These are phyloP conservation scores for Chaetomiaceae sp. DNA, from an alignment of 2,329 filamentous ascomycete species.

Conservation along the genomic window DNA sequence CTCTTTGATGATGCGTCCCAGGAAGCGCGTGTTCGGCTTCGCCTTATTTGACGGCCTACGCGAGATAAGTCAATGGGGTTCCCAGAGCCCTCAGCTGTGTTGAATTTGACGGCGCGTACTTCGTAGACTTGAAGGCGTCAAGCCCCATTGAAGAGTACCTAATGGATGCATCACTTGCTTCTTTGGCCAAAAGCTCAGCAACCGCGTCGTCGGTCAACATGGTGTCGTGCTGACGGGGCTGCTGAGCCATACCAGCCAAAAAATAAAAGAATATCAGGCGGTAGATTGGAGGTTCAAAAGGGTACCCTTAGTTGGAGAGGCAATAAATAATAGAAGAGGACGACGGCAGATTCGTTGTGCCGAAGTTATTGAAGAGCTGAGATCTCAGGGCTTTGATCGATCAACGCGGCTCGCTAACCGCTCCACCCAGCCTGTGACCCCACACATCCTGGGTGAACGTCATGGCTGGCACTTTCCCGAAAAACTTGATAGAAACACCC, in stretches of 20 bases:
- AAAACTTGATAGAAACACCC: no score
- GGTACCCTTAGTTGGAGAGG: background rate
- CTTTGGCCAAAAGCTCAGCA: constrained; percentile 70
- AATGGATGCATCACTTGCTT: constrained; percentile 69
- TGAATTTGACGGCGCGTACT: constrained; percentile 37
- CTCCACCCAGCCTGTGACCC: background rate
- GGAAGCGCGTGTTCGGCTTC: constrained; percentile 87
- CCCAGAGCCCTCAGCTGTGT: background rate
- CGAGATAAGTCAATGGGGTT: constrained; percentile 6
- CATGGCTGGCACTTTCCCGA: no score
- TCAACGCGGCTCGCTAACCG: constrained; percentile 2
- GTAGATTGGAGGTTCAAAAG: background rate
- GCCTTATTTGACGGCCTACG: constrained; percentile 62
- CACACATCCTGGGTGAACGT: no score
- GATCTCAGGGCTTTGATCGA: background rate
- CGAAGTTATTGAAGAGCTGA: background rate
- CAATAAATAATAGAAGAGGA: no score
- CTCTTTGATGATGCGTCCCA: constrained; percentile 82
- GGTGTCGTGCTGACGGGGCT: constrained; percentile 36
- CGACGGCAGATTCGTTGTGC: no score
- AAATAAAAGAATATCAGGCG: background rate
- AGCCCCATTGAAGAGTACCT: constrained; percentile 73
- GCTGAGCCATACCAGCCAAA: constrained; percentile 2
- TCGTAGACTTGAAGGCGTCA: constrained; percentile 54
- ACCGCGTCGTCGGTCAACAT: constrained; percentile 71